phyloP scores from a whole-genome alignment of 352 stramenopile species.

The Lagenidium sp. region DNA sequence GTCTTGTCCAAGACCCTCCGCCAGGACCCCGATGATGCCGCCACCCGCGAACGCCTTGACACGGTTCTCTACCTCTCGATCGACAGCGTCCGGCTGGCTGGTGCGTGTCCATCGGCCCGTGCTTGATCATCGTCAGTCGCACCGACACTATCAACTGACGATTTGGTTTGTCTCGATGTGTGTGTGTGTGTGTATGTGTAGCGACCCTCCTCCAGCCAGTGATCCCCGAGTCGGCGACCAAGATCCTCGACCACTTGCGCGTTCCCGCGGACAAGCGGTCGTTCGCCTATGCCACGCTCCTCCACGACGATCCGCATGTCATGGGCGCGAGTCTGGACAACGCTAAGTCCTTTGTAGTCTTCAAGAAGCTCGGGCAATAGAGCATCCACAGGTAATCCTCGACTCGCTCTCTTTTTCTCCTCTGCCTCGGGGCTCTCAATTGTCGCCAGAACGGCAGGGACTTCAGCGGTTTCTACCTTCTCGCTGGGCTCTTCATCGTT shows the following conservation, averaged over 20 bases:
- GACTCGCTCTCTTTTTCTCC: neutral
- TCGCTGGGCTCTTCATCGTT: neutral
- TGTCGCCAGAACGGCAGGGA: neutral
- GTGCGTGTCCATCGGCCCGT: too few relatives aligned
- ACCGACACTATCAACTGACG: too few relatives aligned
- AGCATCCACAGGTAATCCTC: neutral
- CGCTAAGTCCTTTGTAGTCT: conserved; percentile 58
- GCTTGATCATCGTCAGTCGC: too few relatives aligned
- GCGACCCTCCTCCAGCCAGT: conserved; percentile 67
- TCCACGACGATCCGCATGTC: conserved; percentile 15
- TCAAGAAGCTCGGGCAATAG: conserved; percentile 46
- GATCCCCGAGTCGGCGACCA: conserved; percentile 38
- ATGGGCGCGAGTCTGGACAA: conserved; percentile 35
- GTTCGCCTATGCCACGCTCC: conserved; percentile 41
- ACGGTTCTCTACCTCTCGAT: conserved; percentile 68
- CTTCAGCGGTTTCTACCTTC: neutral
- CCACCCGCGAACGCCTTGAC: conserved; percentile 36
- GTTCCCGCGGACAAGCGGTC: conserved; percentile 39
- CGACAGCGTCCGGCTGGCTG: conserved; percentile 53
- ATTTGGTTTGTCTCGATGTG: too few relatives aligned
- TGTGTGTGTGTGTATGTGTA: conserved; percentile 15
- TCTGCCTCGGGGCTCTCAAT: neutral
- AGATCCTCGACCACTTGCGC: conserved; percentile 64
- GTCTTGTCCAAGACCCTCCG: conserved; percentile 59
- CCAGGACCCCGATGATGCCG: conserved; percentile 14